Base-by-base conservation (phyloP, 1,284 basidiomycete genomes). In the Puccinia hordei region DNA sequence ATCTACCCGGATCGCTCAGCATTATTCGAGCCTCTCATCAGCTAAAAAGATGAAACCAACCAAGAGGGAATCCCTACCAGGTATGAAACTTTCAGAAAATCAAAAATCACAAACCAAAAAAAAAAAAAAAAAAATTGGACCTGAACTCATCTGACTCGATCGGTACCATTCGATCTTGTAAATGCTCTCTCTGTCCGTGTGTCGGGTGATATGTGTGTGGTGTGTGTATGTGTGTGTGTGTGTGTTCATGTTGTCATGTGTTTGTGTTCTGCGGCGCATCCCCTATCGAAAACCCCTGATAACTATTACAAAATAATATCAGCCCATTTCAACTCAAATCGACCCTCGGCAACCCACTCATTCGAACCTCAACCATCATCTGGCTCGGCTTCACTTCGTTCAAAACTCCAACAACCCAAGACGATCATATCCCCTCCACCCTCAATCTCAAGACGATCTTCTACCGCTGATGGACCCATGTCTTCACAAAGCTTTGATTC, bases 381-480 rank as follows among this genome's bases (percentile, higher is more conserved):
- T 8, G 15, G 4, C n/a, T 44, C 35, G 22, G 65, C 12, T n/a
- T 44, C 65, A 66, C 44, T 44, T 2, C 22, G 8, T 6, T 35
- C 61, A 38, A 38, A 57, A 57, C 53, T n/a, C 27, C 5, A n/a
- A 5, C 53, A 57, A 57, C 22, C 27, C 53, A 57, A 57, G 8
- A 57, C 6, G 6, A 22, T 38, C 61, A 33, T 13, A 33, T 57
- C 19, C n/a, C 24, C n/a, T 44, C 53, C n/a, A 57, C 2, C 53
- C 27, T 24, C 53, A 57, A 65, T 19, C 61, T 65, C 61, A 65
- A 65, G 15, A 15, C 30, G 38, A 65, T 41, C 61, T 6, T 41
- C 30, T n/a, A 65, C 22, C 61, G 61, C 33, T 19, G 38, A 65
- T 65, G 61, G 61, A 65, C 61, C 19, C n/a, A 66, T 66, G 57